Evolutionary conservation across 345 rosid species (phyloP).

Genomic region (Syzygium jambos): DNA sequence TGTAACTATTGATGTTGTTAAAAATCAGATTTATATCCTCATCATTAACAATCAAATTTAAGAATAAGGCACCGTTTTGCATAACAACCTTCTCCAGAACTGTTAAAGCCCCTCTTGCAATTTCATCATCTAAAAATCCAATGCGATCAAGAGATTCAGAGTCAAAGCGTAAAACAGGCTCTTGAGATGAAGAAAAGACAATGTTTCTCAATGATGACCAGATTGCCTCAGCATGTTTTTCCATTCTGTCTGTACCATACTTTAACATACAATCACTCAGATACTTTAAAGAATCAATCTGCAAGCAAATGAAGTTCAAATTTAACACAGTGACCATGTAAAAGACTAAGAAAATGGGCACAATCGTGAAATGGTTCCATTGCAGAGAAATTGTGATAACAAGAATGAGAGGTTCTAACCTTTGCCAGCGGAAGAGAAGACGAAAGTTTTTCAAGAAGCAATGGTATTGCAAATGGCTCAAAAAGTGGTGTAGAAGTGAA

Average conservation of each 20-base stretch:
- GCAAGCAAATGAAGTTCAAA: background rate
- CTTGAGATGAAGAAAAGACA: slow-evolving; percentile 40
- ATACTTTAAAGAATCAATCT: slow-evolving; percentile 91
- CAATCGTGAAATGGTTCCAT: background rate
- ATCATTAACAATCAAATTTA: slow-evolving; percentile 48
- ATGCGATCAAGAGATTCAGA: slow-evolving; percentile 36
- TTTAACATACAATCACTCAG: slow-evolving; percentile 45
- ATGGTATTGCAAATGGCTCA: slow-evolving; percentile 81
- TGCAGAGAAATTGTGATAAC: background rate
- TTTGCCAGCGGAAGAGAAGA: slow-evolving; percentile 79
- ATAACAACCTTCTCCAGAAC: slow-evolving; percentile 47
- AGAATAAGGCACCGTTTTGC: slow-evolving; percentile 39
- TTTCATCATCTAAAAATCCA: slow-evolving; percentile 31
- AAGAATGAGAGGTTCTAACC: slow-evolving; percentile 27
- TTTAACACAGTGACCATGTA: background rate
- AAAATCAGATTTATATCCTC: slow-evolving; percentile 42
- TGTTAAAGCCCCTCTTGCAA: slow-evolving; percentile 49
- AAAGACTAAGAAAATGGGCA: background rate
- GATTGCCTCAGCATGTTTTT: slow-evolving; percentile 47
- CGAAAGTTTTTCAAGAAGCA: slow-evolving; percentile 90
- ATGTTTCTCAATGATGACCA: slow-evolving; percentile 68
- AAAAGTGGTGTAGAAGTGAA: slow-evolving; percentile 76
- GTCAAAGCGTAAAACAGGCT: slow-evolving; percentile 23
- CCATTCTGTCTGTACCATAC: slow-evolving; percentile 62
- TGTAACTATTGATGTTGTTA: slow-evolving; percentile 33